These are phyloP conservation scores for Botrytis aclada DNA, from an alignment of 2,329 filamentous ascomycete species.

Conservation along the genomic window DNA sequence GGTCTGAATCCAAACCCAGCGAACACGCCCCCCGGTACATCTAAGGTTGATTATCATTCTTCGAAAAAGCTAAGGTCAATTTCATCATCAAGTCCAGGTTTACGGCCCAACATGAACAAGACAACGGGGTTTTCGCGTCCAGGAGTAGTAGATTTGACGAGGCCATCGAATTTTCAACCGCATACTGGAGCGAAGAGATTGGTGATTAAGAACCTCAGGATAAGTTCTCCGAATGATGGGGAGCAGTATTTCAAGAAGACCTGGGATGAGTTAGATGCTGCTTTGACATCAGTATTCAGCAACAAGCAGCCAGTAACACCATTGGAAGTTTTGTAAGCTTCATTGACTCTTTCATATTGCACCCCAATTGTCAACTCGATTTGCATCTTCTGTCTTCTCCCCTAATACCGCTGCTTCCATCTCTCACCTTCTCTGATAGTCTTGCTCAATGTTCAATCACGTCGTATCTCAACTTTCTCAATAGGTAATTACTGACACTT, in stretches of 20 bases:
- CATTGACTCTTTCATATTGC: neutral
- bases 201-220: constrained; percentile 87
- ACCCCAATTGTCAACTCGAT: neutral
- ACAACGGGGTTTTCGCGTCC: constrained; percentile 23
- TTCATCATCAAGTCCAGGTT: constrained; percentile 47
- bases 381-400: neutral
- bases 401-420: neutral
- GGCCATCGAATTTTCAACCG: constrained; percentile 57
- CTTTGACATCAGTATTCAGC: constrained; percentile 70
- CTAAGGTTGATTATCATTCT: constrained; percentile 35
- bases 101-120: constrained; percentile 31
- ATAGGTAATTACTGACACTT: neutral
- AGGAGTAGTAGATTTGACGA: constrained; percentile 31
- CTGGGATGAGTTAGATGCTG: constrained; percentile 70
- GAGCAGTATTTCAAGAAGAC: constrained; percentile 75
- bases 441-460: neutral
- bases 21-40: neutral
- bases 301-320: constrained; percentile 63
- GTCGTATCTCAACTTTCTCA: neutral
- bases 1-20: constrained; percentile 16
- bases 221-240: constrained; percentile 56
- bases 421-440: neutral
- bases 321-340: constrained; percentile 66
- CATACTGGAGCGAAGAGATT: constrained; percentile 78
- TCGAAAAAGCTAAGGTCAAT: constrained; percentile 73